phyloP scores from a whole-genome alignment of 257 asterid genomes.

The Voacanga thouarsii region DNA sequence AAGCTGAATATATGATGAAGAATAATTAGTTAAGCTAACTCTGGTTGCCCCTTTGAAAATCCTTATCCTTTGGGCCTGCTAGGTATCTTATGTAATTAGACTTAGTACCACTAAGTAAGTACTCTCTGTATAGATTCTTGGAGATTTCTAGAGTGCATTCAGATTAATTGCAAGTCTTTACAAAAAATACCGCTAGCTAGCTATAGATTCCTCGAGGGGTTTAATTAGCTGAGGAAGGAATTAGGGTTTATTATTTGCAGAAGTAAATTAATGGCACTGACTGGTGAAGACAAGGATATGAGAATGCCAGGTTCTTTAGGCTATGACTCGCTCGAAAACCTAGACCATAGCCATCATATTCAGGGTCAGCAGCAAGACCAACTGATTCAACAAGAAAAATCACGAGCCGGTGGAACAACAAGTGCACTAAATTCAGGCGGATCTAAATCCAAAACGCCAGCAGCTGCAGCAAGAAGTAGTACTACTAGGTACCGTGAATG shows the following conservation, averaged over 20 bases:
- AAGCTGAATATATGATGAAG: conserved; percentile 3
- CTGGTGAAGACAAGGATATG: conserved; percentile 36
- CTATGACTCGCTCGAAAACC: conserved; percentile 26
- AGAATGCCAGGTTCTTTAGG: conserved; percentile 30
- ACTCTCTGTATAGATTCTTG: background rate
- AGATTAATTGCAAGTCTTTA: background rate
- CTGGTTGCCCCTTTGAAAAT: background rate
- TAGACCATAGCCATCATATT: conserved; percentile 20
- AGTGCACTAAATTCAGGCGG: conserved; percentile 42
- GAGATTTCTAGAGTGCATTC: background rate
- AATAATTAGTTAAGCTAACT: conserved; percentile 10
- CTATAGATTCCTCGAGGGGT: background rate
- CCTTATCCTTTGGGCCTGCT: background rate
- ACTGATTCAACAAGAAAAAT: conserved; percentile 24
- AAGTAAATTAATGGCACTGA: conserved; percentile 11
- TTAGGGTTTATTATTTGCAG: conserved; percentile 14
- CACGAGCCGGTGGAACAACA: conserved; percentile 11
- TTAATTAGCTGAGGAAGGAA: background rate
- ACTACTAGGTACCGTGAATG: conserved; percentile 65
- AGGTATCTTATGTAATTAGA: background rate
- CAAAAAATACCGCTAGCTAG: background rate
- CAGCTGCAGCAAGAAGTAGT: conserved; percentile 1
- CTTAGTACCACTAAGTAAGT: background rate
- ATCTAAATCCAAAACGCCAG: conserved; percentile 37
- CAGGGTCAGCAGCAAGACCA: background rate